Base-by-base conservation (phyloP, 495 filamentous ascomycete species). In the Penicillium malachiteum region DNA sequence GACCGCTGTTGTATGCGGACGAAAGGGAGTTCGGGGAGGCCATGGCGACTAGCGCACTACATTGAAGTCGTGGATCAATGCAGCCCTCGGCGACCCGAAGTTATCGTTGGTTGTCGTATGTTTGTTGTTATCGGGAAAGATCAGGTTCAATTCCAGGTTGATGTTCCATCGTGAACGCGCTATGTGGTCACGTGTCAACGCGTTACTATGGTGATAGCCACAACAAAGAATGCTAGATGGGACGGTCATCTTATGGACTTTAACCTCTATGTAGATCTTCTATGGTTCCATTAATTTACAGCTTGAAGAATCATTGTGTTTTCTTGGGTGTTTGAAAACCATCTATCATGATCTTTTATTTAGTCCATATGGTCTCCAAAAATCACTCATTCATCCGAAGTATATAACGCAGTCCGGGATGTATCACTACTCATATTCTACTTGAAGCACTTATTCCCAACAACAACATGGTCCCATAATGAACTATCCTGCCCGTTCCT, bases 11-110 rank as follows among this genome's bases (percentile, higher is more conserved):
- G 65, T 78, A 69, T 47, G 71, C 67, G 40, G 74, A 64, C 31
- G 70, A 71, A 30, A 70, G 59, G 37, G 68, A 71, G 59, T 70
- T 70, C 39, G 73, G 70, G 18, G 73, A 77, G 48, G 71, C 68
- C 70, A 75, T 76, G 45, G 64, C 68, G 52, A 49, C 47, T 45
- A 50, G 57, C 46, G 38, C 58, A 53, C 65, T 68, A 68, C 65
- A 68, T 68, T 68, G 65, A 66, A 66, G 63, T 66, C 58, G 63
- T 47, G 48, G 14, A 68, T 66, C 65, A 68, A 66, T 66, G 65
- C 21, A 52, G 65, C 53, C 56, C 59, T 51, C 52, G 31, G 37
- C 50, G 46, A 53, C 60, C 63, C 55, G 56, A 59, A 48, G 52
- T 56, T 58, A 54, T 63, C 59, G 49, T 32, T 30, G n/a, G 37